Evolutionary conservation across 805 yeast species (phyloP), one percentile per base, ranked within the genome.

Genomic region (Schwanniomyces yamadae): DNA sequence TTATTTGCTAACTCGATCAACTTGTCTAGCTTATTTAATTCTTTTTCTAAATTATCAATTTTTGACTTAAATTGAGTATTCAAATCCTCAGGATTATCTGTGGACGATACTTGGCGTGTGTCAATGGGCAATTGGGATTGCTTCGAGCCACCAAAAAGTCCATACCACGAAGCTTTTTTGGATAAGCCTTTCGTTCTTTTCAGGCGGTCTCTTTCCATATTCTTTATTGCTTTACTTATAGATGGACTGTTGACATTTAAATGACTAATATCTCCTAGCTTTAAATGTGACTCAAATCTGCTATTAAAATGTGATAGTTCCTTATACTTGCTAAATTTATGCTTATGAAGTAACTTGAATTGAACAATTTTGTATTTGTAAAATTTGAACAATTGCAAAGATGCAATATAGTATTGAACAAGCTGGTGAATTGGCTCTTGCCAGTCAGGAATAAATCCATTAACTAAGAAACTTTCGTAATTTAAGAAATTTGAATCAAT

Each of bases 301-400:
- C 41, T 44, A 13, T 54, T 49, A 29, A 58, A 46, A 39, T 54
- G 60, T 27, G 61, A 41, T 23, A 67, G 55, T 24, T 68, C 71
- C 35, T 61, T 69, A 28, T 57, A 50, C 39, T 66, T 62, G 42
- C 48, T 55, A 48, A 66, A 66, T 38, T 65, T 64, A 36, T 66
- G 56, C 44, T 62, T 63, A 46, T 63, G 59, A 16, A 68, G 39
- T 15, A 69, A 61, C 40, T 66, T 61, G 42, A 68, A 60, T 49
- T 77, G 82, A 15, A 74, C 52, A 26, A 77, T 74, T 48, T 77
- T 77, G 52, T 65, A 55, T 46, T 75, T 76, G 52, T 77, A 64
- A 49, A 74, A 77, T 33, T 63, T 65, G 24, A 77, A 52, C 31
- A 77, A 49, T 35, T 72, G 69, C 16, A 74, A 50, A 11, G 73